Evolutionary conservation across 1,284 basidiomycete genomes (phyloP).

Genomic region (Phylloporus sp.): DNA sequence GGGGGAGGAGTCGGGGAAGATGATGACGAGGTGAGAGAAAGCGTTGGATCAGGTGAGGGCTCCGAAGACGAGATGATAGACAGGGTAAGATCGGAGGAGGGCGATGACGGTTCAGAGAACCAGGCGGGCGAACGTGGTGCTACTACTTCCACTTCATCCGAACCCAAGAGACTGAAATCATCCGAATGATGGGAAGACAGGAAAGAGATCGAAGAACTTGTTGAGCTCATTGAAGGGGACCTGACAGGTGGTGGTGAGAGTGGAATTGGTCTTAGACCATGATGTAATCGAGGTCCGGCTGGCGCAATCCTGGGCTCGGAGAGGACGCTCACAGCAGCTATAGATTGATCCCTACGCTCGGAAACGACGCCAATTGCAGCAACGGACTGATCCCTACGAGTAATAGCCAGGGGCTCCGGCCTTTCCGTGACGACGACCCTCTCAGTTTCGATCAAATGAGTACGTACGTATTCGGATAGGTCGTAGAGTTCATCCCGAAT

Average conservation of each 20-base stretch:
- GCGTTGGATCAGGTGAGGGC: constrained; percentile 36
- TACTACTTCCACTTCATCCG: constrained; percentile 38
- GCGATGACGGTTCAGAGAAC: constrained; percentile 37
- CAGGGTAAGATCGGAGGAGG: constrained; percentile 36
- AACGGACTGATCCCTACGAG: constrained; percentile 47
- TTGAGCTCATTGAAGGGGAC: constrained; percentile 52
- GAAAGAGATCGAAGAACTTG: constrained; percentile 60
- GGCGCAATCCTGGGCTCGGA: constrained; percentile 31
- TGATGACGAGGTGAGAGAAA: constrained; percentile 37
- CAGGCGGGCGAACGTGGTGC: constrained; percentile 33
- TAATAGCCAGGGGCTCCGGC: constrained; percentile 32
- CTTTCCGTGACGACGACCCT: constrained; percentile 17
- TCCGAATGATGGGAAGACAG: constrained; percentile 79
- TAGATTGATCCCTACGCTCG: constrained; percentile 44
- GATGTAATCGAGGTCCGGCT: constrained; percentile 31
- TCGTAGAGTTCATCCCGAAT: constrained; percentile 66
- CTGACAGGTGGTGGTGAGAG: constrained; percentile 48
- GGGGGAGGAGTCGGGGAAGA: constrained; percentile 39
- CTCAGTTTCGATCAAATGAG: constrained; percentile 29
- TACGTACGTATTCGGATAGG: constrained; percentile 50
- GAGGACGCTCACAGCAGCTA: constrained; percentile 38
- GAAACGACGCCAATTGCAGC: constrained; percentile 34
- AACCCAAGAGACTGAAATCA: constrained; percentile 51
- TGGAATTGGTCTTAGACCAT: constrained; percentile 24
- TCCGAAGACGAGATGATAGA: constrained; percentile 39